Percentiles rank a stretch among this genome's conserved stretches.
These are phyloP conservation scores for Fusarium succisae DNA, from an alignment of 2,329 filamentous ascomycete genomes.

Conservation along the genomic window DNA sequence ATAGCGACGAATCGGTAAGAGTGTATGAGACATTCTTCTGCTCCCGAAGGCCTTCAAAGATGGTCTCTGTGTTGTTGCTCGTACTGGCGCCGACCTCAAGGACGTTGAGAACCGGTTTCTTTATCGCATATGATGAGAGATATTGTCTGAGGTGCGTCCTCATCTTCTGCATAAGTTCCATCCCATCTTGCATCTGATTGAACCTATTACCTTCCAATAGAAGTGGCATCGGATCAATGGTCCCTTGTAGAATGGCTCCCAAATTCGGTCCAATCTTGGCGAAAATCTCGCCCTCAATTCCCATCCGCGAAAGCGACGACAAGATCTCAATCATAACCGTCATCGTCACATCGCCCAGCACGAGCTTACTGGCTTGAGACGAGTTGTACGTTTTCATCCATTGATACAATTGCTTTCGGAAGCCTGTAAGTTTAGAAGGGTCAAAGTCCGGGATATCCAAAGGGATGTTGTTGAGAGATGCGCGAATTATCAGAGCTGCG, in stretches of 20 bases:
- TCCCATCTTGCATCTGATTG: not conserved
- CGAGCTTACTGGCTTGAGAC: not conserved
- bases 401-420: not conserved
- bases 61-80: not conserved
- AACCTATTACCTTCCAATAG: not conserved
- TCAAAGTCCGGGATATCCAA: constrained; percentile 13
- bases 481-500: constrained; percentile 18
- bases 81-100: constrained; percentile 17
- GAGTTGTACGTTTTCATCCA: constrained; percentile 6
- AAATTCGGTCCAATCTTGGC: constrained; percentile 15
- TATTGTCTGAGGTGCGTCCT: not conserved
- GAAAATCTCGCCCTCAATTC: constrained; percentile 13
- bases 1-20: not conserved
- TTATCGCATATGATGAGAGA: constrained; percentile 4
- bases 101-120: not conserved
- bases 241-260: not conserved
- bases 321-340: constrained; percentile 19
- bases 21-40: not conserved
- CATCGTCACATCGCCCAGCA: constrained; percentile 6
- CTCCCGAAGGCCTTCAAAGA: not conserved
- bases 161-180: not conserved
- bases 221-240: not conserved
- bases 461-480: constrained; percentile 13
- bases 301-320: constrained; percentile 5
- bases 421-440: not conserved